Percentiles rank a stretch among this genome's conserved stretches.
Evolutionary conservation across 345 rosid genomes (phyloP).

Genomic region (Anacardium occidentale): DNA sequence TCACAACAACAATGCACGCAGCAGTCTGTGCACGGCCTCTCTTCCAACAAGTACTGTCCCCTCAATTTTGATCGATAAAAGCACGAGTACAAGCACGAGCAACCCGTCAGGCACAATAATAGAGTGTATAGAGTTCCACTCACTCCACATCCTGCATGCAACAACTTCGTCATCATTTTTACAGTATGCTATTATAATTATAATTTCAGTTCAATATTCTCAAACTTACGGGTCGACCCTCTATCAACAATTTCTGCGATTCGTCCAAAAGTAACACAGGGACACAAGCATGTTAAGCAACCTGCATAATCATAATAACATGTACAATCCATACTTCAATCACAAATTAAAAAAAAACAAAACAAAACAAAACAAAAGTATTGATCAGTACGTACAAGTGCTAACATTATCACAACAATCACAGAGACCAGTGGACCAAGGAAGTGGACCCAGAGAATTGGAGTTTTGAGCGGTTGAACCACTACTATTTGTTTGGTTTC

Average conservation of each 20-base stretch:
- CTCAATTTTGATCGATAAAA: slow-evolving; percentile 59
- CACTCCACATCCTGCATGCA: slow-evolving; percentile 49
- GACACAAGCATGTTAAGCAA: slow-evolving; percentile 68
- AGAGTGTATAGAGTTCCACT: slow-evolving; percentile 45
- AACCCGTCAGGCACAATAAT: slow-evolving; percentile 38
- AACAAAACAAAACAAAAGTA: neutral
- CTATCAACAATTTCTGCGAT: slow-evolving; percentile 66
- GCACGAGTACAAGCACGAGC: slow-evolving; percentile 58
- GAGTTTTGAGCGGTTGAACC: neutral
- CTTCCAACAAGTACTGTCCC: slow-evolving; percentile 51
- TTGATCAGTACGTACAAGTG: slow-evolving; percentile 30
- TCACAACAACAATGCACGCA: slow-evolving; percentile 57
- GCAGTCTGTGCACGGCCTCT: slow-evolving; percentile 51
- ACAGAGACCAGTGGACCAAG: slow-evolving; percentile 60
- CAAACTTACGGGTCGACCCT: slow-evolving; percentile 47
- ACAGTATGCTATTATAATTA: no score
- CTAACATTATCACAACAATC: slow-evolving; percentile 40
- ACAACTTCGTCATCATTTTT: neutral
- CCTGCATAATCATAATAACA: slow-evolving; percentile 26
- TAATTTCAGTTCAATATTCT: neutral
- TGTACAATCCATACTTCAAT: neutral
- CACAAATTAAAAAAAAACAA: neutral
- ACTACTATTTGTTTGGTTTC: neutral
- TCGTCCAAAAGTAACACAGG: slow-evolving; percentile 63
- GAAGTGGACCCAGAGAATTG: neutral